These are phyloP conservation scores for Claviceps sp. DNA, from an alignment of 2,329 filamentous ascomycete genomes.

Conservation along the genomic window DNA sequence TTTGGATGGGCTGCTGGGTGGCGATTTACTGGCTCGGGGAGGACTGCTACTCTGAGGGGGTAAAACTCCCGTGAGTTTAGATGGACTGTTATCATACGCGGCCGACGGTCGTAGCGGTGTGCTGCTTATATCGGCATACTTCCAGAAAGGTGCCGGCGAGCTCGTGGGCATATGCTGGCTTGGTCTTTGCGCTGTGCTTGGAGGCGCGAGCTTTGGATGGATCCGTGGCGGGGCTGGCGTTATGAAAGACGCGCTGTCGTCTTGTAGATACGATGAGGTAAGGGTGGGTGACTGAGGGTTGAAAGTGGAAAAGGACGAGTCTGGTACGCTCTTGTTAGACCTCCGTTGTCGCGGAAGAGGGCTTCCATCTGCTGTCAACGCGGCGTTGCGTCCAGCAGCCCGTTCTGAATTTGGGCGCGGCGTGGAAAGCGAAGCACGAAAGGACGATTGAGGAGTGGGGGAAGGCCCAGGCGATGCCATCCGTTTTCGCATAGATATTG, in stretches of 20 bases:
- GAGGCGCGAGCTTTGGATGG: constrained; percentile 62
- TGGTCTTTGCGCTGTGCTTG: constrained; percentile 67
- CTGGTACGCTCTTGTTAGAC: constrained; percentile 16
- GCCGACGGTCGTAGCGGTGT: constrained; percentile 46
- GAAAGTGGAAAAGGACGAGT: constrained; percentile 34
- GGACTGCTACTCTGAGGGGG: constrained; percentile 47
- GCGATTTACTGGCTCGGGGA: constrained; percentile 34
- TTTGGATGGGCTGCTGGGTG: constrained; percentile 37
- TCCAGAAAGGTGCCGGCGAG: constrained; percentile 80
- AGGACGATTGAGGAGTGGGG: constrained; percentile 40
- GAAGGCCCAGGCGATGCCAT: constrained; percentile 42
- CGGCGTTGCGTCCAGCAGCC: constrained; percentile 21
- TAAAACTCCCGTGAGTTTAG: constrained; percentile 29
- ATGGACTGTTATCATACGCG: constrained; percentile 45
- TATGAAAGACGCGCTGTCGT: constrained; percentile 48
- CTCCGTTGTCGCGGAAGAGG: constrained; percentile 46
- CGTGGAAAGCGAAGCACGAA: constrained; percentile 40
- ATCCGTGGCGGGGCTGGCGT: constrained; percentile 63
- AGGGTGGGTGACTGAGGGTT: constrained; percentile 46
- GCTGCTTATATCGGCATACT: constrained; percentile 64
- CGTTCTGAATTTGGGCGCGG: constrained; percentile 39
- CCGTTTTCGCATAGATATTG: constrained; percentile 40
- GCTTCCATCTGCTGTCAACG: constrained; percentile 42
- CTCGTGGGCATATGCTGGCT: constrained; percentile 79
- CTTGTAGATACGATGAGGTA: constrained; percentile 48